Evolutionary conservation across 169 alveolate genomes (phyloP).

Genomic region (Plasmodium vinckei): DNA sequence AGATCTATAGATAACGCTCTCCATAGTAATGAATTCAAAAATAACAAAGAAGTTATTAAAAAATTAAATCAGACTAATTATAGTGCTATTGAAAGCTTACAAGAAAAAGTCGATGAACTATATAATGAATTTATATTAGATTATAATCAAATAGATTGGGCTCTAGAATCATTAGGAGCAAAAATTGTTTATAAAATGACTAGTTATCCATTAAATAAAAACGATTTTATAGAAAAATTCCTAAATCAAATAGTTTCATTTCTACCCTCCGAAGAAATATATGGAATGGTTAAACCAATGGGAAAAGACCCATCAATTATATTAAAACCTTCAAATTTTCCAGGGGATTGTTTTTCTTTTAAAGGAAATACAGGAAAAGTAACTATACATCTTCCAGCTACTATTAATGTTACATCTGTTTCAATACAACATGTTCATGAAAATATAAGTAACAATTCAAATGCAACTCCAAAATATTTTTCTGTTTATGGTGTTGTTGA

Average conservation of each 20-base stretch:
- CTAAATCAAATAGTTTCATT: conserved; percentile 59
- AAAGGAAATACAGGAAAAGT: conserved; percentile 64
- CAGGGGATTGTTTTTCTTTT: conserved; percentile 76
- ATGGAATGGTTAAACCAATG: conserved; percentile 76
- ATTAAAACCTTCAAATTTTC: conserved; percentile 61
- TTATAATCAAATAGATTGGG: conserved; percentile 76
- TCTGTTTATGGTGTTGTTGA: conserved; percentile 71
- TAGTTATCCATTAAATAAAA: conserved; percentile 71
- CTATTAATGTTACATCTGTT: conserved; percentile 62
- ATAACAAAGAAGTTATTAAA: neutral
- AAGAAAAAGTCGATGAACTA: conserved; percentile 66
- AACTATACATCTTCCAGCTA: conserved; percentile 73
- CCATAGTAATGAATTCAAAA: conserved; percentile 43
- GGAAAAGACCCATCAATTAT: conserved; percentile 74
- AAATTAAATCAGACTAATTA: neutral
- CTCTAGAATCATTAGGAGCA: conserved; percentile 76
- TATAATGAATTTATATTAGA: conserved; percentile 74
- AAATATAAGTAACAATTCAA: conserved; percentile 62
- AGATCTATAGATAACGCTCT: conserved; percentile 21
- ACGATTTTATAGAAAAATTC: conserved; percentile 65
- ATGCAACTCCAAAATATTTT: conserved; percentile 75
- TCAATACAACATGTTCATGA: conserved; percentile 75
- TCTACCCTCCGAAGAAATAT: conserved; percentile 75
- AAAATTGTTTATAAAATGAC: conserved; percentile 76
- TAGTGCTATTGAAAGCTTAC: conserved; percentile 43